A percentile compares a stretch with the other conserved stretches of the same genome.
Evolutionary conservation across 495 filamentous ascomycete species (phyloP).

Genomic region (Rostrohypoxylon terebratum): DNA sequence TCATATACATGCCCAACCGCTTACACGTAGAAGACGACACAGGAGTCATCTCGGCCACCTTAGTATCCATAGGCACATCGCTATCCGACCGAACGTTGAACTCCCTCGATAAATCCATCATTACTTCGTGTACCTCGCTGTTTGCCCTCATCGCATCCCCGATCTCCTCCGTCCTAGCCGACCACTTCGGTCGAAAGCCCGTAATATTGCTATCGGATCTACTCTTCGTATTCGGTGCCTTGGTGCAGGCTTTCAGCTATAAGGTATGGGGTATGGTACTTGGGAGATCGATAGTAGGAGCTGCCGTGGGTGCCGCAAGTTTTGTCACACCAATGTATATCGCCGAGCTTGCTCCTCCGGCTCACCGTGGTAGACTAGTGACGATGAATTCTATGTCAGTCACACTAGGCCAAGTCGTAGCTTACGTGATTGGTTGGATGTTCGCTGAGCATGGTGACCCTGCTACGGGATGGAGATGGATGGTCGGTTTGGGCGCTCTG

Average conservation of each 20-base stretch:
- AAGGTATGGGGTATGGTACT: slow-evolving; percentile 77
- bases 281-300: slow-evolving; percentile 83
- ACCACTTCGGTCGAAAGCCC: slow-evolving; percentile 75
- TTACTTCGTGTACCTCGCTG: slow-evolving; percentile 84
- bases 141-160: slow-evolving; percentile 84
- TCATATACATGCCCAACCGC: slow-evolving; percentile 21
- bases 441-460: slow-evolving; percentile 64
- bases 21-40: slow-evolving; percentile 72
- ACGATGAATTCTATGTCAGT: slow-evolving; percentile 84
- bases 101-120: slow-evolving; percentile 83
- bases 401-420: slow-evolving; percentile 85
- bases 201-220: slow-evolving; percentile 84
- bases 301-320: slow-evolving; percentile 84
- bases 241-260: slow-evolving; percentile 73
- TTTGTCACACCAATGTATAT: slow-evolving; percentile 89
- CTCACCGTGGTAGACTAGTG: slow-evolving; percentile 79
- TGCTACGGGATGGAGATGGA: slow-evolving; percentile 81
- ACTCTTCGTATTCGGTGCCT: slow-evolving; percentile 80
- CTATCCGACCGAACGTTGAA: slow-evolving; percentile 75
- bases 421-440: slow-evolving; percentile 81
- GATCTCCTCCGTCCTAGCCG: slow-evolving; percentile 78
- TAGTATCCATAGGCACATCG: slow-evolving; percentile 80
- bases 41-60: slow-evolving; percentile 88
- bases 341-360: slow-evolving; percentile 82
- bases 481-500: slow-evolving; percentile 85